Conservation (phyloP, 805 yeast species). For the Yarrowia deformans region DNA sequence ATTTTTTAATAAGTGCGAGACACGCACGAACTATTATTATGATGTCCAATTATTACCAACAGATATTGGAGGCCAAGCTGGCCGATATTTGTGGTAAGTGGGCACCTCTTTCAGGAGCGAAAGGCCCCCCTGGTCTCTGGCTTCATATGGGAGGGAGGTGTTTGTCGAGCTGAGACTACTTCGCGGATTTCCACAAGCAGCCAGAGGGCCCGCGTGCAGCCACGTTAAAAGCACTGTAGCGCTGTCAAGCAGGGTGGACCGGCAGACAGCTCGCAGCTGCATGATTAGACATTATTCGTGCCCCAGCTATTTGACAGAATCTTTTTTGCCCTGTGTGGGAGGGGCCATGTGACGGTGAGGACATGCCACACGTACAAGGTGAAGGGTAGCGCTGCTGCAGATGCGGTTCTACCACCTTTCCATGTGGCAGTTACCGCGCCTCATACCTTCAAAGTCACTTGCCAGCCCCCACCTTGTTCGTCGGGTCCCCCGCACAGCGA, state of each 20-base stretch:
- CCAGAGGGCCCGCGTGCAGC: constrained; percentile 24
- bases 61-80: neutral
- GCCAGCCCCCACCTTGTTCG: neutral
- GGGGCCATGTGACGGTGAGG: constrained; percentile 10
- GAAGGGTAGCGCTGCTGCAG: constrained; percentile 13
- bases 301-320: neutral
- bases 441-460: neutral
- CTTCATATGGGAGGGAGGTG: neutral
- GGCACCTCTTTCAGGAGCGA: neutral
- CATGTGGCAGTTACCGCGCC: neutral
- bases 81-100: neutral
- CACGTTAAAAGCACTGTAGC: constrained; percentile 17
- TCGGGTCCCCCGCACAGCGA: constrained; percentile 14
- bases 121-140: neutral
- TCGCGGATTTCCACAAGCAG: constrained; percentile 5
- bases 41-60: constrained; percentile 3
- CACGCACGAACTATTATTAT: constrained; percentile 6
- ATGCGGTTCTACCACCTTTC: neutral
- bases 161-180: neutral
- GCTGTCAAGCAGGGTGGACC: constrained; percentile 13
- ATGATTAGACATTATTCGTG: constrained; percentile 8
- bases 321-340: neutral
- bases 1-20: constrained; percentile 10
- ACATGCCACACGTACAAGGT: constrained; percentile 11
- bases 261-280: constrained; percentile 27